Evolutionary conservation across 139 green algal genomes (phyloP).

Genomic region (Coccomyxa sp.): DNA sequence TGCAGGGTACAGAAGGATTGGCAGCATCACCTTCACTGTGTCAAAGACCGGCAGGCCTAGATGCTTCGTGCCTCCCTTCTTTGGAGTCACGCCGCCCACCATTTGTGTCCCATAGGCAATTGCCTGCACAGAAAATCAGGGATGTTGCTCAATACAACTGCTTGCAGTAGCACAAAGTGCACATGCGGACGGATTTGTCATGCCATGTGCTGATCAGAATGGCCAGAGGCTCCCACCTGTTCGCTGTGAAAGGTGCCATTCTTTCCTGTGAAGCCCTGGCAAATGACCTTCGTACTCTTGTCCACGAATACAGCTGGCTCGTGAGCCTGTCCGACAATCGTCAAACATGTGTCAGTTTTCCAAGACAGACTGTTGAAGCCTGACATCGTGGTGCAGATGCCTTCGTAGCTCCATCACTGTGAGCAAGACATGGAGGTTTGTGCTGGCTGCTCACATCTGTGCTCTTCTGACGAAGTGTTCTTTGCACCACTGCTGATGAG

Average conservation of each 20-base stretch:
- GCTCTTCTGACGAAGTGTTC: not conserved
- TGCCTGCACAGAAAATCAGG: slow-evolving; percentile 57
- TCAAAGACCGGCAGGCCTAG: slow-evolving; percentile 96
- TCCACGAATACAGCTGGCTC: slow-evolving; percentile 90
- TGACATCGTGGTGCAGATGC: not conserved
- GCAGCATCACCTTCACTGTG: slow-evolving; percentile 21
- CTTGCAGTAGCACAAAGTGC: not conserved
- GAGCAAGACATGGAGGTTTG: not conserved
- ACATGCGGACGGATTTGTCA: not conserved
- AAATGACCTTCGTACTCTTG: slow-evolving; percentile 92
- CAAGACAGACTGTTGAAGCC: not conserved
- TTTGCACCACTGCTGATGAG: not conserved
- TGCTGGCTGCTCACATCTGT: not conserved
- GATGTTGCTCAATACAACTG: not conserved
- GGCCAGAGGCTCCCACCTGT: slow-evolving; percentile 50
- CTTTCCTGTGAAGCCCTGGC: slow-evolving; percentile 95
- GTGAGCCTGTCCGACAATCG: not conserved
- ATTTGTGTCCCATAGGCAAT: slow-evolving; percentile 98
- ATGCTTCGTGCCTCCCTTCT: slow-evolving; percentile 92
- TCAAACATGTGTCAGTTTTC: not conserved
- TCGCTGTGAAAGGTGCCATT: slow-evolving; percentile 98
- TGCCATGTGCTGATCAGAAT: not conserved
- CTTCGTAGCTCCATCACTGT: not conserved
- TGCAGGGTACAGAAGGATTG: no score
- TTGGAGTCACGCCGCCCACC: slow-evolving; percentile 95